Conservation (phyloP, 2,329 filamentous ascomycete genomes). For the Neodidymelliopsis sp. region DNA sequence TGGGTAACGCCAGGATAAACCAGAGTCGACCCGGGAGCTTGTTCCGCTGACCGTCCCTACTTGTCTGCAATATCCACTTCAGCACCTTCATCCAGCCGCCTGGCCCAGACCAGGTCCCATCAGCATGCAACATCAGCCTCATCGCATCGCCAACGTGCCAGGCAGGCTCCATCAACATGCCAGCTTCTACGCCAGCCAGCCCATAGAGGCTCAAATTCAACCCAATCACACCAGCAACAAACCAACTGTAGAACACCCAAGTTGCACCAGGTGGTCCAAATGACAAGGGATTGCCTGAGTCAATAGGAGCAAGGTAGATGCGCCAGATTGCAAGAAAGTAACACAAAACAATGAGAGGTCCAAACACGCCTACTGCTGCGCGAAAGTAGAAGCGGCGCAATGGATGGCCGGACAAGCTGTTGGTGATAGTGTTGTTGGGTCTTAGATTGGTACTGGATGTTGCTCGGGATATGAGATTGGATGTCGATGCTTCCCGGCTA, state of each 20-base stretch:
- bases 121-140: conserved; percentile 20
- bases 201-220: conserved; percentile 19
- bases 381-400: conserved; percentile 15
- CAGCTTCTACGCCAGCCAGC: conserved; percentile 16
- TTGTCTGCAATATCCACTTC: conserved; percentile 8
- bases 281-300: background rate
- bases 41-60: background rate
- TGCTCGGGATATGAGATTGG: background rate
- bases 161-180: conserved; percentile 16
- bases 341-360: conserved; percentile 4
- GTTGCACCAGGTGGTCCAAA: conserved; percentile 16
- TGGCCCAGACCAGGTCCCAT: conserved; percentile 18
- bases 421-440: background rate
- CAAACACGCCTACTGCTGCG: conserved; percentile 11
- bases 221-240: conserved; percentile 15
- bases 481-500: background rate
- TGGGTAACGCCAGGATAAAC: conserved; percentile 9
- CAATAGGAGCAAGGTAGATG: conserved; percentile 11
- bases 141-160: conserved; percentile 17
- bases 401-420: background rate
- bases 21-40: conserved; percentile 3
- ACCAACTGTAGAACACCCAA: conserved; percentile 21
- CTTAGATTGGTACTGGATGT: background rate
- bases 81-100: conserved; percentile 20
- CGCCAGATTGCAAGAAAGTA: conserved; percentile 19